These are phyloP conservation scores for Populus tomentosa DNA, from an alignment of 441 rosid genomes.

Conservation along the genomic window DNA sequence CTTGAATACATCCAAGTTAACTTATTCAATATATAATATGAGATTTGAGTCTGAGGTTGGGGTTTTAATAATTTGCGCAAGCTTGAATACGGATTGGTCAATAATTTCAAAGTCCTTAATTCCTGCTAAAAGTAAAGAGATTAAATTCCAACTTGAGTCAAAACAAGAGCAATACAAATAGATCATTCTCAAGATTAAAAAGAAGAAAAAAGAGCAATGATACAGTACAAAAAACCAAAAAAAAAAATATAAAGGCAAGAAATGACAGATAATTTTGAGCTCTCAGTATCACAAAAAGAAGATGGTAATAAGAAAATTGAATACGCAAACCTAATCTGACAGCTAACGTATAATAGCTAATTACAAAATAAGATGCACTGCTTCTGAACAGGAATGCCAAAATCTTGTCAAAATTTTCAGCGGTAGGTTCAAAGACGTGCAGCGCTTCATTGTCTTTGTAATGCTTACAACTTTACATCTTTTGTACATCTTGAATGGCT, in stretches of 20 bases:
- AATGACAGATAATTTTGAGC: not conserved
- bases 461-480: constrained; percentile 14
- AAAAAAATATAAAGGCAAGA: not conserved
- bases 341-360: not conserved
- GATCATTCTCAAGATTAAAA: not conserved
- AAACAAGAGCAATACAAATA: not conserved
- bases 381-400: not conserved
- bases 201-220: not conserved
- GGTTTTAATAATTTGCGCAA: not conserved
- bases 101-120: not conserved
- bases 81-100: not conserved
- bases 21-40: no score
- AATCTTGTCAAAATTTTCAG: not conserved
- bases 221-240: no score
- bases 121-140: not conserved
- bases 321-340: not conserved
- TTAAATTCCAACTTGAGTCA: not conserved
- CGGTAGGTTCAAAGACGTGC: not conserved
- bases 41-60: no score
- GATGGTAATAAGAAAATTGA: not conserved
- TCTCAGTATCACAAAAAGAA: not conserved
- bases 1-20: no score
- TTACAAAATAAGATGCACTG: not conserved
- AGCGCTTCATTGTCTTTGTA: not conserved
- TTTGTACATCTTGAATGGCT: constrained; percentile 16